Percentiles rank a stretch among this genome's conserved stretches.
phyloP scores from a whole-genome alignment of 148 eudicot genomes.

The Nepenthes gracilis region DNA sequence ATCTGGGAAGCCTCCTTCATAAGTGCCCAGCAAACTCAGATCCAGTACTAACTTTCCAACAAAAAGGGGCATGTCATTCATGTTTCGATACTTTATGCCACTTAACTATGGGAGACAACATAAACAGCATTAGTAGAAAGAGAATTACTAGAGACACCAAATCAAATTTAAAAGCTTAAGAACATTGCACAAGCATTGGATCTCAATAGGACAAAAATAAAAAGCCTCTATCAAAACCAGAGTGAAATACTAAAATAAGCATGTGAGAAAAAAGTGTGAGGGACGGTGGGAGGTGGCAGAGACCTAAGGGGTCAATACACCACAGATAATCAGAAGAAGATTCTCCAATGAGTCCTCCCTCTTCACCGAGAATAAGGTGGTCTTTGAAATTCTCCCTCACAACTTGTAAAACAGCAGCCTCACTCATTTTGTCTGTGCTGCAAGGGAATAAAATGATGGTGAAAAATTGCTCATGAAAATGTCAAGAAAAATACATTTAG shows the following conservation, averaged over 20 bases:
- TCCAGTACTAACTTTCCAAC: too few relatives aligned
- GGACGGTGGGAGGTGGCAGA: constrained; percentile 3
- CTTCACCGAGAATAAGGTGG: constrained; percentile 99
- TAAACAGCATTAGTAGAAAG: too few relatives aligned
- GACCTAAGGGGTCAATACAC: constrained; percentile 99
- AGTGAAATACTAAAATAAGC: too few relatives aligned
- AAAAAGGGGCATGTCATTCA: too few relatives aligned
- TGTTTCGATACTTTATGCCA: too few relatives aligned
- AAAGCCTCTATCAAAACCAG: too few relatives aligned
- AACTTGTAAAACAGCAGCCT: constrained; percentile 72
- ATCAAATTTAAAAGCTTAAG: too few relatives aligned
- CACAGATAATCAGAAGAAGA: constrained; percentile 95
- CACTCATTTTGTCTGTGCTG: constrained; percentile 98
- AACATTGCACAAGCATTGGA: too few relatives aligned
- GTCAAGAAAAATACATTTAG: constrained; percentile 1
- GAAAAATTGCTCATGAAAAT: constrained; percentile 3
- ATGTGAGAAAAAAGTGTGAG: constrained; percentile 1
- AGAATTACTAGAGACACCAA: too few relatives aligned
- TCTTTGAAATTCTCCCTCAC: constrained; percentile 63
- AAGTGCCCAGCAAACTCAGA: too few relatives aligned
- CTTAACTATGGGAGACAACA: too few relatives aligned
- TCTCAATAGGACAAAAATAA: not conserved
- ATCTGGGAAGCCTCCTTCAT: too few relatives aligned
- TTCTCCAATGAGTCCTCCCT: constrained; percentile 93
- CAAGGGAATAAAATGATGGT: constrained; percentile 19